Conservation (phyloP, 1,284 basidiomycete genomes). For the Amylostereum areolatum region DNA sequence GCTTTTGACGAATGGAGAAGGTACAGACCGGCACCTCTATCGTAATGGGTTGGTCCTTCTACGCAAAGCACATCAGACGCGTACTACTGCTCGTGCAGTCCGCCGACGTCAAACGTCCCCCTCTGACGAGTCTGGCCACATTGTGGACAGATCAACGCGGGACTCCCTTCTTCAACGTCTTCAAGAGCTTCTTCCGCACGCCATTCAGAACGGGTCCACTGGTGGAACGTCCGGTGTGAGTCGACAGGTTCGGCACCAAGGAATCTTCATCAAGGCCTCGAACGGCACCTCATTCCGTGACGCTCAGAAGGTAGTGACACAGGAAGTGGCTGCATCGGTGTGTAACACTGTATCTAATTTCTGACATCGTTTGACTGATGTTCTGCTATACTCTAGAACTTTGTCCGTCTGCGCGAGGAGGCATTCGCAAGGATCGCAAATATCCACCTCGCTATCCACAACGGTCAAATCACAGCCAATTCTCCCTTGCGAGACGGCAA, state of each 20-base stretch:
- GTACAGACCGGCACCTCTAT: neutral
- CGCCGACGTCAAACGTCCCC: neutral
- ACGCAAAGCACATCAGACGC: neutral
- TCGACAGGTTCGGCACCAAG: neutral
- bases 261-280: neutral
- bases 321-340: neutral
- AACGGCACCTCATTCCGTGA: neutral
- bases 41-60: neutral
- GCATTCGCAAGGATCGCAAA: neutral
- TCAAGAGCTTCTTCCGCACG: neutral
- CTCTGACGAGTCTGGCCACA: neutral
- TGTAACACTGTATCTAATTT: neutral
- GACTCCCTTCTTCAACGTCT: neutral
- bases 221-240: neutral
- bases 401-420: neutral
- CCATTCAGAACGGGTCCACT: neutral
- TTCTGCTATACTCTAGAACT: neutral
- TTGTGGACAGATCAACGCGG: neutral
- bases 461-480: neutral
- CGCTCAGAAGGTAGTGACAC: neutral
- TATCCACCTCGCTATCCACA: neutral
- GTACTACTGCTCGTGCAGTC: neutral
- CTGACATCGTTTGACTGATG: neutral
- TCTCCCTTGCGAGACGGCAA: neutral
- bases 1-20: neutral